A percentile compares a stretch with the other conserved stretches of the same genome.
Evolutionary conservation across 1,284 basidiomycete genomes (phyloP).

Genomic region (Pholiota adiposa): DNA sequence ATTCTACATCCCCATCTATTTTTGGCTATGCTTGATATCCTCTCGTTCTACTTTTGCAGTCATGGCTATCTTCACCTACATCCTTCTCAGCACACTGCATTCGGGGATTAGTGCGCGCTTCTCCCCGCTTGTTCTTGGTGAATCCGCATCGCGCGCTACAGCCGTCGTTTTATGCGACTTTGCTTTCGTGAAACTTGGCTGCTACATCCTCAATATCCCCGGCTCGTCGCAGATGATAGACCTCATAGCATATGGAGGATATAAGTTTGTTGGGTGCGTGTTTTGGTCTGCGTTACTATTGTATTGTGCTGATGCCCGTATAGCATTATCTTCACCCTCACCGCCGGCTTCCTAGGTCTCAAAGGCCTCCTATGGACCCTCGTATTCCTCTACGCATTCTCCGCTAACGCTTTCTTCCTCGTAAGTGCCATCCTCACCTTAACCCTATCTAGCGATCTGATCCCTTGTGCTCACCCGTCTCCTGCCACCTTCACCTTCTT

Average conservation of each 20-base stretch:
- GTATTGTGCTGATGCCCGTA: neutral
- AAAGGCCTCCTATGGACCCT: constrained; percentile 69
- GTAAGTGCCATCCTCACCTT: too few species aligned
- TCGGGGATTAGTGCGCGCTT: constrained; percentile 86
- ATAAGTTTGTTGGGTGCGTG: constrained; percentile 94
- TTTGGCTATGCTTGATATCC: neutral
- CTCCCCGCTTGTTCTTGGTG: constrained; percentile 88
- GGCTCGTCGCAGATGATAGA: constrained; percentile 68
- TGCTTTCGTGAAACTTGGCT: constrained; percentile 86
- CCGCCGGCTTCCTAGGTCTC: constrained; percentile 63
- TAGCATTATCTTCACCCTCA: constrained; percentile 75
- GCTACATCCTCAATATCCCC: constrained; percentile 88
- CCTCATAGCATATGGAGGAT: constrained; percentile 86
- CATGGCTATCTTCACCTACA: constrained; percentile 97
- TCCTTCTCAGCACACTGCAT: constrained; percentile 85
- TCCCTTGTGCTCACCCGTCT: too few species aligned
- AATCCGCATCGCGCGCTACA: constrained; percentile 84
- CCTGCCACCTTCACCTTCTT: too few species aligned
- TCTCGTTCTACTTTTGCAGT: constrained; percentile 59
- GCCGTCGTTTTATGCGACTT: constrained; percentile 87
- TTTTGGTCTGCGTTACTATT: neutral
- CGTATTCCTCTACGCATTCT: constrained; percentile 84
- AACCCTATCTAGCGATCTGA: too few species aligned
- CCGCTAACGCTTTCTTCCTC: constrained; percentile 94
- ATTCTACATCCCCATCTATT: neutral